These are phyloP conservation scores for Acer yangbiense DNA, from an alignment of 345 rosid genomes.

Conservation along the genomic window DNA sequence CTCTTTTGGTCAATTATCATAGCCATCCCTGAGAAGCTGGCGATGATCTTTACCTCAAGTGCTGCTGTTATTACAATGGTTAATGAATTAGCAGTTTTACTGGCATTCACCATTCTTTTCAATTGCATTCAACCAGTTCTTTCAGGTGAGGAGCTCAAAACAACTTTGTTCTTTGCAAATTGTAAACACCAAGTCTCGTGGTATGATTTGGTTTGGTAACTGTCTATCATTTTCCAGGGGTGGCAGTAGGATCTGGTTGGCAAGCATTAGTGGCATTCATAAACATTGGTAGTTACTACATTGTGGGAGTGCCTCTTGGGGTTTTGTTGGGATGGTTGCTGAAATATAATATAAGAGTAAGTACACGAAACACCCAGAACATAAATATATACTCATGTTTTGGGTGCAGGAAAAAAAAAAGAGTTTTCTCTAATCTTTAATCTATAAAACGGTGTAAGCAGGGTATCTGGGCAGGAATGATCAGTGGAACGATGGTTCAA, in stretches of 20 bases:
- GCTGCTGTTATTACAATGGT: conserved; percentile 40
- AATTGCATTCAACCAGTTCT: conserved; percentile 63
- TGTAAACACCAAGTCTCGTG: background rate
- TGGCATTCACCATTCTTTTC: conserved; percentile 55
- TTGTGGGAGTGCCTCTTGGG: conserved; percentile 54
- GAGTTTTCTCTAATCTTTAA: background rate
- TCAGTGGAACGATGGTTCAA: conserved; percentile 50
- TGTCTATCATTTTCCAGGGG: conserved; percentile 32
- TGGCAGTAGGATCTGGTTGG: conserved; percentile 60
- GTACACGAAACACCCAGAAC: background rate
- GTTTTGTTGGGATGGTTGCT: conserved; percentile 47
- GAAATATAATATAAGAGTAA: conserved; percentile 41
- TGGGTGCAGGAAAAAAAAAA: background rate
- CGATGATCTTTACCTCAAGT: conserved; percentile 52
- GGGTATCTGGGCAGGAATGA: conserved; percentile 61
- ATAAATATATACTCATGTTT: background rate
- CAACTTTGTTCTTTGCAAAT: background rate
- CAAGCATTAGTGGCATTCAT: conserved; percentile 48
- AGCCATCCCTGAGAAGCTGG: conserved; percentile 40
- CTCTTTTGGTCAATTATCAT: conserved; percentile 42
- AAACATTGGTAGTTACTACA: conserved; percentile 54
- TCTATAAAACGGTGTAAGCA: conserved; percentile 12
- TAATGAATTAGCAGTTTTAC: conserved; percentile 36
- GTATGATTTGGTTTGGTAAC: background rate
- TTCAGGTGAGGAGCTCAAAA: conserved; percentile 38